Evolutionary conservation across 352 stramenopile species (phyloP), one percentile per base, ranked within the genome.

Genomic region (Pythium folliculosum): DNA sequence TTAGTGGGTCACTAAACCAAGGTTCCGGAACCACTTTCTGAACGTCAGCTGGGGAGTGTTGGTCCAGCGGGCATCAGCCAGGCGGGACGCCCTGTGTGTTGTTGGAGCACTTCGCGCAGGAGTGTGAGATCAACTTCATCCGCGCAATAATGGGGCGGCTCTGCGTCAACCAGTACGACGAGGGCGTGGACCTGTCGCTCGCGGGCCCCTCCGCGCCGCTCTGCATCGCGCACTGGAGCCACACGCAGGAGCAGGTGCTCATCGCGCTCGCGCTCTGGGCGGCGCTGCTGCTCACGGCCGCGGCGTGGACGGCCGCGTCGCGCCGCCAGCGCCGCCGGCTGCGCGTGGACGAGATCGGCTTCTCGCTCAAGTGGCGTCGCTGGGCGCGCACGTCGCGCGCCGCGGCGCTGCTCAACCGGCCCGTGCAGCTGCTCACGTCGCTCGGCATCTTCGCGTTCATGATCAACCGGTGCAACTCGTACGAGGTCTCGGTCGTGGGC

Each of bases 341-440:
- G 23, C 70, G 75, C 22, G 75, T 75, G 25, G 78, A 88, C 63
- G 82, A 94, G 67, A 72, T 93, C 60, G 85, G 85, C 32, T 95
- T 95, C 71, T 95, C 87, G 30, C 84, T 95, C 22, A 77, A 75
- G 53, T 79, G 78, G 22, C 82, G 87, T 4, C 77, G 82, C 55
- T 95, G 87, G 87, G 87, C 85, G 16, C 80, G 84, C 51, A 95
- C 86, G 25, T 92, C 84, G 3, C 85, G 82, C 52, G 65, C 80
- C 0, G 87, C 87, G 3, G 78, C 82, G 19, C 81, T 95, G 56
- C 83, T 95, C 47, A 95, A 90, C 35, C 87, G 87, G 37, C 87
- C 87, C 9, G 60, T 95, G 57, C 87, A 95, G 65, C 57, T 94
- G 44, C 54, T 87, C 49, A 85, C 90, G 56, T 95, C 87, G 17